phyloP scores from a whole-genome alignment of 1,284 basidiomycete genomes.

The Blastosporella zonata region DNA sequence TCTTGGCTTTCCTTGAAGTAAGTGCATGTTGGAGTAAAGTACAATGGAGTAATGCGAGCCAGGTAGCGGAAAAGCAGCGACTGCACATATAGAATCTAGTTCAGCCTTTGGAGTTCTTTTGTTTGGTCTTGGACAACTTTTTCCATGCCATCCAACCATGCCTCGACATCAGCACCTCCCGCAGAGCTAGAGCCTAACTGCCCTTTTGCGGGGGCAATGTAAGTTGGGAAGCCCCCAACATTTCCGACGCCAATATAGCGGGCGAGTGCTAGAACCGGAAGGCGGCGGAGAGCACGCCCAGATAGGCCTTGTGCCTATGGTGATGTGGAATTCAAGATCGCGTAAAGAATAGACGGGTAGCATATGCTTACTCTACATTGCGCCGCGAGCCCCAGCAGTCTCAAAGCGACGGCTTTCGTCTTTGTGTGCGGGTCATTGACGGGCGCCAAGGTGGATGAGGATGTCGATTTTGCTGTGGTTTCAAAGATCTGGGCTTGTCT shows the following conservation, averaged over 20 bases:
- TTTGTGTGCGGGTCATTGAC: constrained; percentile 39
- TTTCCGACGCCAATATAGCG: constrained; percentile 64
- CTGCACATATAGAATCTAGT: constrained; percentile 13
- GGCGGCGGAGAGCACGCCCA: constrained; percentile 82
- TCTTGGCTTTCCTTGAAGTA: neutral
- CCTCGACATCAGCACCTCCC: constrained; percentile 46
- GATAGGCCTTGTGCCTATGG: constrained; percentile 73
- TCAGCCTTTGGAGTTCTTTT: constrained; percentile 45
- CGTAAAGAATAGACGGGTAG: neutral
- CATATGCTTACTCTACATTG: constrained; percentile 64
- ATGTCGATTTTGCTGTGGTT: constrained; percentile 25
- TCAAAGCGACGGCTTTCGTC: constrained; percentile 50
- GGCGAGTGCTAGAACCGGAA: constrained; percentile 91
- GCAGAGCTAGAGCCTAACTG: neutral
- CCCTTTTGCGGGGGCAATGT: constrained; percentile 4
- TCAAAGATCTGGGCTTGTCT: constrained; percentile 60
- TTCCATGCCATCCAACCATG: constrained; percentile 79
- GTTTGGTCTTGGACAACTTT: constrained; percentile 61
- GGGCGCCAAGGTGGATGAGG: constrained; percentile 8
- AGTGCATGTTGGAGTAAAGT: neutral
- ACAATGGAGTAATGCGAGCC: neutral
- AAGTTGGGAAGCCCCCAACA: constrained; percentile 16
- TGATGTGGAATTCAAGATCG: neutral
- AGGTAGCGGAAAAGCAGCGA: constrained; percentile 7
- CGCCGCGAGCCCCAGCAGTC: constrained; percentile 65